phyloP scores from a whole-genome alignment of 148 eudicot genomes.

The Persicaria maculosa region DNA sequence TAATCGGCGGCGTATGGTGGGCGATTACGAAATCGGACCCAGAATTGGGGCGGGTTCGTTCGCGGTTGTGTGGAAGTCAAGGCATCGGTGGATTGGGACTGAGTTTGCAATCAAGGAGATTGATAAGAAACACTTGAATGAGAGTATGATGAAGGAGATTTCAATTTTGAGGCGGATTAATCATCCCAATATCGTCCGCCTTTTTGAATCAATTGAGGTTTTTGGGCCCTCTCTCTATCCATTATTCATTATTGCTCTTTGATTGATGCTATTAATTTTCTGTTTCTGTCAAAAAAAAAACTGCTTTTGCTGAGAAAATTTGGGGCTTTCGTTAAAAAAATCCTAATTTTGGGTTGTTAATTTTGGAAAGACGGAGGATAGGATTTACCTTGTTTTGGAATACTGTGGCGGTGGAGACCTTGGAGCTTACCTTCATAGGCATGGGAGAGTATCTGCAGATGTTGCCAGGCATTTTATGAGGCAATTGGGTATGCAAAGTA shows the following conservation, averaged over 20 bases:
- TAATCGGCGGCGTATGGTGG: constrained; percentile 25
- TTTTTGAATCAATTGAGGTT: constrained; percentile 47
- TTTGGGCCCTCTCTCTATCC: not conserved
- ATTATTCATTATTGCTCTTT: not conserved
- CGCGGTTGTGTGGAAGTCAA: constrained; percentile 45
- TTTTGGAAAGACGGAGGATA: constrained; percentile 32
- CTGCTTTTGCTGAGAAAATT: not conserved
- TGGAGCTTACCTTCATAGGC: constrained; percentile 39
- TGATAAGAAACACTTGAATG: constrained; percentile 45
- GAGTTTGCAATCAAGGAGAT: constrained; percentile 52
- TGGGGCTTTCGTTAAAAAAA: not conserved
- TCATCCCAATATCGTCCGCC: constrained; percentile 49
- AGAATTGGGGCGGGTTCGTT: constrained; percentile 53
- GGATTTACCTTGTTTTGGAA: constrained; percentile 46
- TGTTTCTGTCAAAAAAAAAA: not conserved
- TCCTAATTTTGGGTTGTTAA: not conserved
- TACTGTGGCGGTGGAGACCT: constrained; percentile 52
- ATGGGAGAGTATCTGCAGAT: constrained; percentile 44
- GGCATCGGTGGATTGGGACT: constrained; percentile 30
- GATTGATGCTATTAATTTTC: not conserved
- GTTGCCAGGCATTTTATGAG: constrained; percentile 48
- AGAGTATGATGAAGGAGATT: constrained; percentile 44
- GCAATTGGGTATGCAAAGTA: constrained; percentile 33
- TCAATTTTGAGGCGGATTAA: constrained; percentile 33
- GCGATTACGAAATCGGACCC: constrained; percentile 37